Percentiles rank a stretch among this genome's conserved stretches.
phyloP scores from a whole-genome alignment of 176 grass and related monocot species.

The Aegilops umbellulata region DNA sequence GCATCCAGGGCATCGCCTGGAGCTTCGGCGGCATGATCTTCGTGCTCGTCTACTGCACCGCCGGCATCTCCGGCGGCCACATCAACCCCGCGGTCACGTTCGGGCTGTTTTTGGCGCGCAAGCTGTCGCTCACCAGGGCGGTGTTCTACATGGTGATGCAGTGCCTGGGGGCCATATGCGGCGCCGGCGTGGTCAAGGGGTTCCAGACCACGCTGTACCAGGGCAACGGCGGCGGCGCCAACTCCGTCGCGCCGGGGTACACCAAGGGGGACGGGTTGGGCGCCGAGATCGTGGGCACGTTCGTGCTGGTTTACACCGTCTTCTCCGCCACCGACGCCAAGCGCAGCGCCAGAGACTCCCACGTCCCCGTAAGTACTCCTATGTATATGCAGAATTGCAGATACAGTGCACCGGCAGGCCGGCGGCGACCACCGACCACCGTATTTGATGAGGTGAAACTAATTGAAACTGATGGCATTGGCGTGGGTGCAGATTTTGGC shows the following conservation, averaged over 20 bases:
- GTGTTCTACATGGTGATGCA: constrained; percentile 87
- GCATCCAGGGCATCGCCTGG: constrained; percentile 92
- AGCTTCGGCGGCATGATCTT: constrained; percentile 93
- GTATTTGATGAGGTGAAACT: no score
- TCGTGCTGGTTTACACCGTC: constrained; percentile 81
- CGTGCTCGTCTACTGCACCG: constrained; percentile 93
- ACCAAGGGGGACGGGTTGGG: constrained; percentile 73
- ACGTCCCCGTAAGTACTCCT: constrained; percentile 49
- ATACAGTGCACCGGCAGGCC: no score
- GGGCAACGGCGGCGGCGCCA: constrained; percentile 64
- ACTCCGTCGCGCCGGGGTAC: constrained; percentile 50
- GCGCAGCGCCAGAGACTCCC: constrained; percentile 79
- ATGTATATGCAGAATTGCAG: no score
- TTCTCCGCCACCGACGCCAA: constrained; percentile 92
- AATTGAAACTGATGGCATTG: no score
- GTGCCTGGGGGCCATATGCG: constrained; percentile 84
- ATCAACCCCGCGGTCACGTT: constrained; percentile 95
- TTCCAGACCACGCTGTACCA: constrained; percentile 57
- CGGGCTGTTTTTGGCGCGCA: constrained; percentile 75
- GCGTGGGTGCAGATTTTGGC: constrained; percentile 73
- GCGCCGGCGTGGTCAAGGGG: constrained; percentile 79
- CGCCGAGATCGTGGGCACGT: constrained; percentile 82
- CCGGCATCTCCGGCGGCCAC: constrained; percentile 86
- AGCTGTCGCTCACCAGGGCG: constrained; percentile 61
- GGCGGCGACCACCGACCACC: no score